phyloP scores from a whole-genome alignment of 2,329 filamentous ascomycete genomes.

The Ophiostoma sp. region DNA sequence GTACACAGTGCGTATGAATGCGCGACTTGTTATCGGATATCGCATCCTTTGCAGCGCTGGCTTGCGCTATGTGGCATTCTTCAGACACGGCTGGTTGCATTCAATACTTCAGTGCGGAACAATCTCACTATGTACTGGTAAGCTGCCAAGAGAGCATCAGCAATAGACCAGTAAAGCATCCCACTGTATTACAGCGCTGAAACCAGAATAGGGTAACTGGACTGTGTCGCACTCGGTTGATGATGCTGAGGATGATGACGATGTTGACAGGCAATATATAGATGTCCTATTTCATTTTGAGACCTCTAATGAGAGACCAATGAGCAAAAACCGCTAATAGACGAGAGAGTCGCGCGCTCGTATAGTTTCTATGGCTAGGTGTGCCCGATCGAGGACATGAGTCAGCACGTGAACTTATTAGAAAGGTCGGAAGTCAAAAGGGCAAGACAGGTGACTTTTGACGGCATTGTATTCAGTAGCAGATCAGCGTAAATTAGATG shows the following conservation, averaged over 20 bases:
- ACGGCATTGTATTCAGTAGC: not conserved
- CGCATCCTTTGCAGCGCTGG: not conserved
- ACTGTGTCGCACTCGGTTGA: not conserved
- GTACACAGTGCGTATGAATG: not conserved
- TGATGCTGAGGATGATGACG: not conserved
- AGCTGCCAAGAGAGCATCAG: not conserved
- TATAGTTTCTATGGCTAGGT: not conserved
- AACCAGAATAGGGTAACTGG: not conserved
- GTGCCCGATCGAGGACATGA: not conserved
- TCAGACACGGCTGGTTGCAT: not conserved
- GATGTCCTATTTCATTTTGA: not conserved
- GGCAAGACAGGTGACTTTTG: too few relatives aligned
- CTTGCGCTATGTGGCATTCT: not conserved
- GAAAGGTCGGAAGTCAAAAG: too few relatives aligned
- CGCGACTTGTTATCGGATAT: not conserved
- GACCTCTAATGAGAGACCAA: not conserved
- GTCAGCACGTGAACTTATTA: not conserved
- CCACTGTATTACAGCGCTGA: not conserved
- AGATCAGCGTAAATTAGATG: not conserved
- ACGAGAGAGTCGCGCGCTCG: not conserved
- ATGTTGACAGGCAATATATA: not conserved
- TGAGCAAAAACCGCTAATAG: not conserved
- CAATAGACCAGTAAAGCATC: too few relatives aligned
- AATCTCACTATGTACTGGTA: not conserved
- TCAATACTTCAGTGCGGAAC: not conserved